Evolutionary conservation across 331 rosid species (phyloP), one percentile per base, ranked within the genome.

Genomic region (Prunus yedoensis): DNA sequence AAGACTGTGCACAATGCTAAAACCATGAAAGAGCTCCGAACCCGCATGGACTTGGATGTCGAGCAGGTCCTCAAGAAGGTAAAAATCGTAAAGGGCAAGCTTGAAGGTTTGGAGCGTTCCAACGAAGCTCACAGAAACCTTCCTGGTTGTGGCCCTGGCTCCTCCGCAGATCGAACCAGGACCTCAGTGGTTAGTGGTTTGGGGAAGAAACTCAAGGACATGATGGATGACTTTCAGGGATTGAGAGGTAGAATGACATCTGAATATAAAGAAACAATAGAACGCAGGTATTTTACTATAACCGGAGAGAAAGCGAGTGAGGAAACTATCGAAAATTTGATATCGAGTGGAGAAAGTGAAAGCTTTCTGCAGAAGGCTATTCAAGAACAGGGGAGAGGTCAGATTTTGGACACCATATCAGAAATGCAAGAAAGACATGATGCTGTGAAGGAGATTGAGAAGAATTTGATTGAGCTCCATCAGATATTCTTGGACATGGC

Each of bases 401-500:
- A 92, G 75, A 92, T 95, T 35, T 81, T 95, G 96, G 99, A 95
- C 79, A 88, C 97, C 18, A 95, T 95, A 47, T 92, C 97, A 6
- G 99, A 95, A 72, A 95, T 95, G 58, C 99, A 95, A 71, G 99
- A 95, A 43, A 85, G 99, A 30, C 99, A 92, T 20, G 97, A 92
- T 53, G 92, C 99, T 23, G 97, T 95, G 38, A 95, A 95, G 86
- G 99, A 92, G 76, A 92, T 94, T 16, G 99, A 95, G 94, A 90
- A 87, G 78, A 95, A 88, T 27, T 84, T 92, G 86, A 83, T 92
- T 3, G 97, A 95, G 76, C 73, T 95, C 20, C 99, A 95, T 63
- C 99, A 92, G 57, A 90, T 92, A 2, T 95, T 92, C 78, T 60
- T 95, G 83, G 99, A 92, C 82, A 95, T 95, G 99, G 99, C 97